Evolutionary conservation across 2,329 filamentous ascomycete genomes (phyloP).

Genomic region (Coniochaeta hoffmannii): DNA sequence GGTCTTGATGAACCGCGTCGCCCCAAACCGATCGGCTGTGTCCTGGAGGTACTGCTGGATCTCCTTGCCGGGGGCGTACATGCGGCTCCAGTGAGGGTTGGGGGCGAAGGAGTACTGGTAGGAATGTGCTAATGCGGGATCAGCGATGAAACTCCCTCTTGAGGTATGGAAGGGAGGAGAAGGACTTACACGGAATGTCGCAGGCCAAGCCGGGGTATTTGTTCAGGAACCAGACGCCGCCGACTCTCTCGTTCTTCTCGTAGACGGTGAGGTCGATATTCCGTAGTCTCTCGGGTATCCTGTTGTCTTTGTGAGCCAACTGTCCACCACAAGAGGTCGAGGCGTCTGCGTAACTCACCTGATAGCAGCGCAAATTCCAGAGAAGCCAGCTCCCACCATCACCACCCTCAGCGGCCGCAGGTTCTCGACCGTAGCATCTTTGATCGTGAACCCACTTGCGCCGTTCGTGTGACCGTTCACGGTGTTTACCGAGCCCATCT

Average conservation of each 20-base stretch:
- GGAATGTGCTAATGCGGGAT: constrained; percentile 33
- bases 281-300: constrained; percentile 24
- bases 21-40: constrained; percentile 37
- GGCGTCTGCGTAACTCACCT: constrained; percentile 16
- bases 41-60: constrained; percentile 40
- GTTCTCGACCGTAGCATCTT: constrained; percentile 23
- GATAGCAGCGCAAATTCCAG: constrained; percentile 24
- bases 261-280: constrained; percentile 26
- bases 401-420: constrained; percentile 23
- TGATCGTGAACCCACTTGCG: constrained; percentile 13
- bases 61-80: constrained; percentile 41
- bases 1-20: constrained; percentile 37
- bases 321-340: neutral
- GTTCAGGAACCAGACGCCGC: constrained; percentile 23
- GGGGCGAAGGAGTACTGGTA: constrained; percentile 50
- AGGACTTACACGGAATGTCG: constrained; percentile 27
- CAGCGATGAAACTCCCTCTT: neutral
- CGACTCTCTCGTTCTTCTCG: constrained; percentile 25
- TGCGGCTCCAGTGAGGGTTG: constrained; percentile 44
- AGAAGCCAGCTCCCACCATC: constrained; percentile 25
- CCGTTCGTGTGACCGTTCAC: constrained; percentile 4
- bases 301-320: constrained; percentile 4
- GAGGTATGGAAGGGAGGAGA: neutral
- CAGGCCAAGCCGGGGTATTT: constrained; percentile 19
- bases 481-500: neutral